Base-by-base conservation (phyloP, 768 basidiomycete genomes). In the Trametes cingulata region DNA sequence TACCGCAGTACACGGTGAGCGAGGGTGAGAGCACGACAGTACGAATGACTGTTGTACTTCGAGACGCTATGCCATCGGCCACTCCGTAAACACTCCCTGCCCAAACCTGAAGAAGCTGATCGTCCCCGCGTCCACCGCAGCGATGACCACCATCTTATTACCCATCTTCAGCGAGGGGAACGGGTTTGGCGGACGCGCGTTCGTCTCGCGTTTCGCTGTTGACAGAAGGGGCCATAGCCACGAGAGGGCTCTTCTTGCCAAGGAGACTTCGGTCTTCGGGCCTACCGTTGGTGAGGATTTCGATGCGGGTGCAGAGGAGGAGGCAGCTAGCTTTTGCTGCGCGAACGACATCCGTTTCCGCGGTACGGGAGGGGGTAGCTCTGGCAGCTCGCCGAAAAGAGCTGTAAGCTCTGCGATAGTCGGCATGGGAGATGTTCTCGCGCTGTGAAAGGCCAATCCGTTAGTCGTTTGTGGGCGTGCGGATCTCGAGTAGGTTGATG, bases 41-140 rank as follows among this genome's bases (percentile, higher is more conserved):
- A 33, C 6, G 24, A 13, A 4, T 35, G n/a, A n/a, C 3, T 37
- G 20, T 2, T 12, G 22, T 12, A 25, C 12, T 7, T 19, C 27
- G 13, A 10, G 19, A 46, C 35, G 4, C 43, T 36, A 66, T 24
- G 48, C 40, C 86, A 94, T 90, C 0, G 91, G 87, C 84, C 89
- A 88, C 66, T 93, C 91, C 53, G 83, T 85, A 71, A 98, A 98
- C 9, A 80, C 85, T 0, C 93, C 91, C 68, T 94, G 82, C 7
- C 89, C 87, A 65, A 98, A 94, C 53, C 90, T 78, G 75, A 93
- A 91, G 78, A 97, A 95, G 64, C 90, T 90, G 42, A 88, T 88
- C 63, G 82, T 93, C 9, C 95, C 93, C 2, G 85, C 82, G 73
- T 97, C 95, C 5, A 95, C 94, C 2, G 83, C 92, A 1, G 95